Conservation (phyloP, 2,329 filamentous ascomycete species). For the Cercospora beticola region DNA sequence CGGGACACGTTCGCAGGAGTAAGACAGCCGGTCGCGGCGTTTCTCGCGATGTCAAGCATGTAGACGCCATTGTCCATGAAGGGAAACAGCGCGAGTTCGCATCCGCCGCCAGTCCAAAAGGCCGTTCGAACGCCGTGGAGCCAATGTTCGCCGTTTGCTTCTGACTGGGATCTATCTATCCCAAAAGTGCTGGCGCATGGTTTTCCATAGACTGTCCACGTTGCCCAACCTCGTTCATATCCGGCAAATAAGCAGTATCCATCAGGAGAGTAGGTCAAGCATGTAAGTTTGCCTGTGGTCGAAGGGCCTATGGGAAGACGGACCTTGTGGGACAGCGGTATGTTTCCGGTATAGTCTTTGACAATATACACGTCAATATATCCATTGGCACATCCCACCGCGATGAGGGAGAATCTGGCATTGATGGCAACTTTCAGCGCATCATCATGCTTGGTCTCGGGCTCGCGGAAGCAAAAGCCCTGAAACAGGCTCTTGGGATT, state of each 20-base stretch:
- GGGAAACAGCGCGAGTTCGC: slow-evolving; percentile 72
- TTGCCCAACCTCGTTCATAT: slow-evolving; percentile 89
- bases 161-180: slow-evolving; percentile 63
- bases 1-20: slow-evolving; percentile 86
- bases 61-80: slow-evolving; percentile 75
- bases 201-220: slow-evolving; percentile 97
- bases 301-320: slow-evolving; percentile 65
- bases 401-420: slow-evolving; percentile 89
- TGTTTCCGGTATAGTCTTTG: slow-evolving; percentile 89
- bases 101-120: slow-evolving; percentile 84
- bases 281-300: slow-evolving; percentile 69
- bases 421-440: slow-evolving; percentile 82
- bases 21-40: slow-evolving; percentile 88
- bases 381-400: slow-evolving; percentile 77
- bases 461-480: slow-evolving; percentile 85
- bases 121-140: slow-evolving; percentile 74
- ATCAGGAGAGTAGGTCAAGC: slow-evolving; percentile 84
- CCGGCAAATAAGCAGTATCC: slow-evolving; percentile 95
- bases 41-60: slow-evolving; percentile 88
- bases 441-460: slow-evolving; percentile 57
- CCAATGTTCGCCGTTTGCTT: slow-evolving; percentile 76
- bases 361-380: slow-evolving; percentile 86
- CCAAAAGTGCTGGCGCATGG: slow-evolving; percentile 80
- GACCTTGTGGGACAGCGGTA: slow-evolving; percentile 80
- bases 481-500: slow-evolving; percentile 70